Evolutionary conservation across 176 grass and related monocot genomes (phyloP), one percentile per base, ranked within the genome.

Genomic region (Avena sativa): DNA sequence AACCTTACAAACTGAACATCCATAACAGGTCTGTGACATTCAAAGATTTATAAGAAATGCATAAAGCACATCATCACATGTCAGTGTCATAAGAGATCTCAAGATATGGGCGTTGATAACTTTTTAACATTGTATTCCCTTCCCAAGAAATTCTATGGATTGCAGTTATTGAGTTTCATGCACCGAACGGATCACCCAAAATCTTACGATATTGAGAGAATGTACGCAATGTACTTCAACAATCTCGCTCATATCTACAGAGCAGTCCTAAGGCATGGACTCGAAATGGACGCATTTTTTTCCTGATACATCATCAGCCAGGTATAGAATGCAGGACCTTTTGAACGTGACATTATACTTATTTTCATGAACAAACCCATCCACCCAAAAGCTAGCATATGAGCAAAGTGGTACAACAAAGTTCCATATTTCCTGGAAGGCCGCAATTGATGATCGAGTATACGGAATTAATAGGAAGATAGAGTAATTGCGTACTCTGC

Each of bases 401-500:
- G 74, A 76, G 74, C 25, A 76, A 76, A 76, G 52, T 76, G 25
- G 26, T 30, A 15, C 49, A 76, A 20, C 30, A 71, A 77, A 38
- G 11, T 58, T 65, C 30, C 20, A 78, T 61, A 28, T 65, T 57
- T 79, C 51, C 6, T n/a, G 20, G 9, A 47, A 23, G 14, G 32
- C 55, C 55, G 6, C 17, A 57, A 20, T 57, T 57, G 71, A 83
- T 62, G 4, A 55, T 20, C 0, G n/a, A 58, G 67, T 40, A 74
- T 1, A 3, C 62, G 1, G 44, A 64, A 5, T 68, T 80, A 50
- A 78, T 56, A 56, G 32, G 25, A 75, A 7, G 56, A 50, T 25
- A 19, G 23, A 59, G 80, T 58, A 47, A 30, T 50, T 66, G 46
- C 86, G 88, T 98, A 98, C 96, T 94, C 96, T 90, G 85, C 96